Evolutionary conservation across 202 grass and related monocot species (phyloP), one percentile per base, ranked within the genome.

Genomic region (Schoenoplectus triqueter): DNA sequence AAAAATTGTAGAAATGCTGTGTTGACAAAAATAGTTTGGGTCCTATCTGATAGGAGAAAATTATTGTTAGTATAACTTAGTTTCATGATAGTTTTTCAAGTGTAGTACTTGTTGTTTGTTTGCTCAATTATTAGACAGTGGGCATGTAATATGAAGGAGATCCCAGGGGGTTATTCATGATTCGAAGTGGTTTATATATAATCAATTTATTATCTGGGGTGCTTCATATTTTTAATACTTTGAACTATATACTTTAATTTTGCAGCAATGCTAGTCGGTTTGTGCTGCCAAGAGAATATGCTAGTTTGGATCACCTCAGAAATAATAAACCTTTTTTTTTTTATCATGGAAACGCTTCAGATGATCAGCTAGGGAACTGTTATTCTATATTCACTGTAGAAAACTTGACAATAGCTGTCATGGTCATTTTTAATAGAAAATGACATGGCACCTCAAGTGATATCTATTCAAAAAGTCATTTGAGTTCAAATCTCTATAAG

Each of bases 1-100:
- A 69, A 71, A 81, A 83, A 83, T 70, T 83, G 81, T 69, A 83
- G 81, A 83, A 70, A 71, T 70, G 48, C 65, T 11, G 61, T 67
- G 42, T 82, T 83, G 80, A 66, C 19, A 56, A 56, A 39, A 55
- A 31, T 75, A 82, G 44, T 51, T 51, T 82, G 62, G 80, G 80
- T 66, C 80, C 6, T 61, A 66, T 82, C 66, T 55, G 64, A 61
- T 77, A 21, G 51, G 41, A 51, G 21, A 19, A 62, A 59, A n/a
- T 55, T 57, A 40, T 59, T 77, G 51, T 8, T 57, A 77, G 73
- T 77, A 41, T 77, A 77, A 77, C 51, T 77, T 77, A 57, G 1
- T 77, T 57, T 57, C 52, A 77, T 57, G 31, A 31, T 31, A 15
- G 41, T 6, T 76, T 4, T 15, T 56, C 10, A 8, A 56, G 51